phyloP scores from a whole-genome alignment of 225 moss, liverwort and hornwort species.

The Ulota crispa region DNA sequence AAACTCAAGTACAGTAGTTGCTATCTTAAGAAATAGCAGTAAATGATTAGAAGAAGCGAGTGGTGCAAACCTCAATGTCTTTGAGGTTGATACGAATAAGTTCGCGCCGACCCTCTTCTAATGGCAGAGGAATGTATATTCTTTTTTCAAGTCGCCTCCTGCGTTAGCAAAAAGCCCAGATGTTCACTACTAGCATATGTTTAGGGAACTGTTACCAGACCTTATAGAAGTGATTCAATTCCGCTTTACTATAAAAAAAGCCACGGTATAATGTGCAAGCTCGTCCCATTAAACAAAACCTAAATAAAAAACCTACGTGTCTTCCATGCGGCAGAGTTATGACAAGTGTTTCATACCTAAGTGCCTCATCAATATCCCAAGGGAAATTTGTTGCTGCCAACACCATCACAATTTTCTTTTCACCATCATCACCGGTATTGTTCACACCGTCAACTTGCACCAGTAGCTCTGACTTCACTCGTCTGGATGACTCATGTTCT shows the following conservation, averaged over 20 bases:
- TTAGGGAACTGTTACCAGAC: background rate
- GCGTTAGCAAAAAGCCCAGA: slow-evolving; percentile 22
- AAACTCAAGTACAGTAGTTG: background rate
- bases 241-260: background rate
- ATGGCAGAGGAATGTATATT: slow-evolving; percentile 67
- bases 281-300: background rate
- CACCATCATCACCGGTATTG: slow-evolving; percentile 84
- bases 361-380: slow-evolving; percentile 99
- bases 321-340: background rate
- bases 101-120: slow-evolving; percentile 67
- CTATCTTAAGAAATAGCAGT: background rate
- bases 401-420: slow-evolving; percentile 99
- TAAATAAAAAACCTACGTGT: background rate
- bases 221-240: background rate
- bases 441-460: slow-evolving; percentile 99
- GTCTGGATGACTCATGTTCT: slow-evolving; percentile 96
- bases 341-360: slow-evolving; percentile 57
- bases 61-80: slow-evolving; percentile 55
- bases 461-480: slow-evolving; percentile 98
- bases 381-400: slow-evolving; percentile 99
- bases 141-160: slow-evolving; percentile 72
- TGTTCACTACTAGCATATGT: slow-evolving; percentile 5
- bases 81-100: slow-evolving; percentile 74
- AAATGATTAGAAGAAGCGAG: background rate
- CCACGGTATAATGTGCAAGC: background rate